Base-by-base conservation (phyloP, 805 yeast species). In the Vanderwaltozyma verrucispora region DNA sequence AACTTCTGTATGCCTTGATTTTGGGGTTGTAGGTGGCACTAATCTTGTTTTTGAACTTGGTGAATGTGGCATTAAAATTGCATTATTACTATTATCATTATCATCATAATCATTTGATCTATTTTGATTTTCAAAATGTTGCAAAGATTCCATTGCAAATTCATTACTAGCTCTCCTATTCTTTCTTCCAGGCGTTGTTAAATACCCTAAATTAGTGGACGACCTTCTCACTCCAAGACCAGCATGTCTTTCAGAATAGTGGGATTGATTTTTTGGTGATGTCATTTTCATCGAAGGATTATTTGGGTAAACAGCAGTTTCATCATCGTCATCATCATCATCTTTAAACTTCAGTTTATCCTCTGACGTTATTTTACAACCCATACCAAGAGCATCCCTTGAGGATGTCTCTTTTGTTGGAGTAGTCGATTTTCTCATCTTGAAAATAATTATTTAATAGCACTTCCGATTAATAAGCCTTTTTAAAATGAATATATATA, bases 1-100 rank as follows among this genome's bases (percentile, higher is more conserved):
- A 10, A 52, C 40, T 39, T 57, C 61, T 8, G 49, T 40, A 26
- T 53, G 46, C 38, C 51, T 50, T 14, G 60, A 50, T 35, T 53
- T 57, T 11, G 61, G 62, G 3, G 62, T 56, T 8, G 58, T 52
- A 8, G 62, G 62, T 15, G 60, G 59, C 32, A 53, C 33, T 15
- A 54, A 38, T 27, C 52, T 47, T 14, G 48, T 37, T 19, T 44
- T 44, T 16, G 36, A 39, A 16, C 47, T 39, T 30, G 39, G 35
- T 14, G 39, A 36, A 19, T 36, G 47, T 15, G 52, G 49, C 6
- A 43, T 30, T 16, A 40, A n/a, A 16, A 42, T 31, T 14, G 38
- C 39, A 32, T 34, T 38, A 16, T 38, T 34, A 14, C 32, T 29
- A 12, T 33, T 26, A 33, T 33, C n/a, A 4, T 12, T 9, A 16